Conservation (phyloP, 2,329 filamentous ascomycete species). For the Dothidotthia symphoricarpi region DNA sequence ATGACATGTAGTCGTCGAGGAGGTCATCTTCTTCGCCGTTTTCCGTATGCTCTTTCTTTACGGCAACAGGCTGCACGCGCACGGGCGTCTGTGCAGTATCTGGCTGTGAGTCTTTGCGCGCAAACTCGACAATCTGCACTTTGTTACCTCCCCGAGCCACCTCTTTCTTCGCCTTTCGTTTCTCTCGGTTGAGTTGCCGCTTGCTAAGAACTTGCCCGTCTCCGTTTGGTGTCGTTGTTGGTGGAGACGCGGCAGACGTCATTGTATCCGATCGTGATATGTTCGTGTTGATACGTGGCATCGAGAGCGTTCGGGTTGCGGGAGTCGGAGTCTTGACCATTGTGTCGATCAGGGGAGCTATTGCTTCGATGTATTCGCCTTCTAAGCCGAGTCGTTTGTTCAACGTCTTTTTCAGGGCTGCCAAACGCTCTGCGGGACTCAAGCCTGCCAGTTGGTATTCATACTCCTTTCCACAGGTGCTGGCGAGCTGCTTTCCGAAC, state of each 20-base stretch:
- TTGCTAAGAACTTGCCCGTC: constrained; percentile 69
- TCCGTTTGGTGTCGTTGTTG: constrained; percentile 43
- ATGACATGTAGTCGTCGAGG: constrained; percentile 77
- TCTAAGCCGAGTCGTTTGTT: constrained; percentile 77
- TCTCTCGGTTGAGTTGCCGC: constrained; percentile 89
- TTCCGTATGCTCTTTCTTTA: constrained; percentile 62
- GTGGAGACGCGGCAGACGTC: constrained; percentile 48
- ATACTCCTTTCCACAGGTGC: constrained; percentile 75
- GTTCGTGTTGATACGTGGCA: constrained; percentile 54
- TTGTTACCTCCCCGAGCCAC: constrained; percentile 88
- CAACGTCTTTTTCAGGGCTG: constrained; percentile 87
- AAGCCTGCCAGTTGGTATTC: constrained; percentile 81
- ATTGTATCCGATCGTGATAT: constrained; percentile 48
- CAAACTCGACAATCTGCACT: constrained; percentile 81
- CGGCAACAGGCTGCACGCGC: constrained; percentile 45
- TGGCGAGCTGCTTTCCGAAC: constrained; percentile 78
- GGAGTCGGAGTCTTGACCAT: constrained; percentile 44
- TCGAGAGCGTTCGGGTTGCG: constrained; percentile 33
- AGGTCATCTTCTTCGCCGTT: constrained; percentile 55
- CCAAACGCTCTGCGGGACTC: constrained; percentile 75
- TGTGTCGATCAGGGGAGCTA: constrained; percentile 68
- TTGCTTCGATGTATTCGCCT: constrained; percentile 81
- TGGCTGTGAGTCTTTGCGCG: constrained; percentile 59
- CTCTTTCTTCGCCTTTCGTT: constrained; percentile 88
- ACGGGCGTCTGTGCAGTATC: constrained; percentile 57